Evolutionary conservation across 208 protist genomes (phyloP), one percentile per base, ranked within the genome.

Genomic region (Acanthamoeba triangularis): DNA sequence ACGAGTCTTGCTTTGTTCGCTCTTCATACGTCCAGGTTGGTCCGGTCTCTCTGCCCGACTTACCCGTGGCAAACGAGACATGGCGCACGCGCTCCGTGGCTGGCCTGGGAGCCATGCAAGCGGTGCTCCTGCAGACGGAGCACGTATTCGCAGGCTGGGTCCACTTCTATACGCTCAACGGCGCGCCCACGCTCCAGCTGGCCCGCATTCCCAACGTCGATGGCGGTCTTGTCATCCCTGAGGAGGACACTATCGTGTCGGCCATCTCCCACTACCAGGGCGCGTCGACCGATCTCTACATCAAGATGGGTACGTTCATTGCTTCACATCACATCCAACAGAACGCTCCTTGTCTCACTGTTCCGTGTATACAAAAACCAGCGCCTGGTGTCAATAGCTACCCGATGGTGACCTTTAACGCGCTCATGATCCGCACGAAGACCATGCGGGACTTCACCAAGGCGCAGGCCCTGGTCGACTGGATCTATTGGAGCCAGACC

Each of bases 401-500:
- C 11, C 65, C 65, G 30, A 72, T 72, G 65, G 65, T 72, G 30
- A 72, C 65, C n/a, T 72, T 72, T 30, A 72, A 41, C 65, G 65
- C 65, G 30, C 30, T 72, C n/a, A 72, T 72, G 65, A 41, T 72
- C 65, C 65, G 65, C 16, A 30, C 41, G 0, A 0, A 88, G 44
- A 14, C n/a, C 0, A 88, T 88, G 80, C 30, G 1, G 3, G 80
- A 88, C 35, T 61, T 23, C 20, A 61, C 33, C 80, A 88, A 88
- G 80, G 80, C 80, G 3, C 28, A 52, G 35, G 80, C 80, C 13
- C 35, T 88, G 2, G 35, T 61, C 14, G 80, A 88, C 13, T 88
- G 80, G 80, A 88, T 88, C 80, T 88, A 88, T 23, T 88, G 80
- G 80, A 33, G 13, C n/a, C 80, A 61, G 8, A 88, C 80, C 35